phyloP scores from a whole-genome alignment of 1,284 basidiomycete species.

The Athelia sp. region DNA sequence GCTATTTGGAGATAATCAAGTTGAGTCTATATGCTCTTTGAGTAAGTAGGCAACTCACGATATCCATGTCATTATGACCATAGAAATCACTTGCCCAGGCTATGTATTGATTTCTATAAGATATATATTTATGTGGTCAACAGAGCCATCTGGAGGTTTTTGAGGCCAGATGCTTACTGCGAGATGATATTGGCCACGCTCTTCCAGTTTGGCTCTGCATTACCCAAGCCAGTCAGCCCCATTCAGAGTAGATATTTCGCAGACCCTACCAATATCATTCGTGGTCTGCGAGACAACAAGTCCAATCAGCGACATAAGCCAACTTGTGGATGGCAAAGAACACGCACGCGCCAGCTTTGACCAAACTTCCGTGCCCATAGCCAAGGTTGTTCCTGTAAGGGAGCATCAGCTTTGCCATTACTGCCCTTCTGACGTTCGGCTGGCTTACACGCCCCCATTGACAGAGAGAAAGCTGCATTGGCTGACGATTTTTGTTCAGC shows the following conservation, averaged over 20 bases:
- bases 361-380: conserved; percentile 48
- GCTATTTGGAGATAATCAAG: conserved; percentile 14
- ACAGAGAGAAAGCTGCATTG: conserved; percentile 48
- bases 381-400: conserved; percentile 50
- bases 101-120: conserved; percentile 36
- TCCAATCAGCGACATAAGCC: conserved; percentile 1
- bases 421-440: conserved; percentile 1
- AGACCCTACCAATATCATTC: conserved; percentile 39
- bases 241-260: background rate
- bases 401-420: conserved; percentile 3
- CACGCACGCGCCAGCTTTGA: conserved; percentile 53
- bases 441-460: conserved; percentile 51
- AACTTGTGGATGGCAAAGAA: background rate
- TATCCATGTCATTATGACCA: conserved; percentile 44
- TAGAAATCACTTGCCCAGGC: conserved; percentile 38
- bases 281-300: conserved; percentile 37
- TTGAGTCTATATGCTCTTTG: too few relatives aligned
- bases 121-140: background rate
- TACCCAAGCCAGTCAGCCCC: conserved; percentile 4
- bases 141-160: too few relatives aligned
- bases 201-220: conserved; percentile 24
- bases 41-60: conserved; percentile 23
- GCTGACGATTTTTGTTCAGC: conserved; percentile 18
- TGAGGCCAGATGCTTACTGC: conserved; percentile 22
- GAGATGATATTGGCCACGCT: conserved; percentile 34